These are phyloP conservation scores for Ogataea chonburiensis DNA, from an alignment of 805 yeast genomes.

Conservation along the genomic window DNA sequence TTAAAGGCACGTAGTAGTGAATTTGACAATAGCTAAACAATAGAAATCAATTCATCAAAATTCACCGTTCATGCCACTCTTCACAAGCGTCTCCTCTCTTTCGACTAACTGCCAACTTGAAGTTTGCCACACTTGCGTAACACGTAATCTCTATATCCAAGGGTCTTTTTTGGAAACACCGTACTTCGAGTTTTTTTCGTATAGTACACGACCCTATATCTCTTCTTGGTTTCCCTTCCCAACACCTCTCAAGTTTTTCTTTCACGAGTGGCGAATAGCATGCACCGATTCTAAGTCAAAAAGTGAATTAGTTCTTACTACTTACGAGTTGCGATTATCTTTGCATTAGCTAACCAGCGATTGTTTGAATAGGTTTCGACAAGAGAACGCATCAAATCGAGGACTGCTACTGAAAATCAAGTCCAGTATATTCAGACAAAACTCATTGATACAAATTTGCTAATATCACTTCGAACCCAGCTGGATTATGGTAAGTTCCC, in stretches of 20 bases:
- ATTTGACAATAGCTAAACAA: too few relatives aligned
- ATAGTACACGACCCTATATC: constrained; percentile 11
- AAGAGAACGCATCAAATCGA: too few relatives aligned
- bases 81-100: too few relatives aligned
- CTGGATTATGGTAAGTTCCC: constrained; percentile 5
- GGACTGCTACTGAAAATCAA: constrained; percentile 1
- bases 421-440: neutral
- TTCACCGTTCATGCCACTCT: too few relatives aligned
- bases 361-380: too few relatives aligned
- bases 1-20: constrained; percentile 3
- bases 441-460: neutral
- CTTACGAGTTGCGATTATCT: constrained; percentile 1
- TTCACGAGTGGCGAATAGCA: constrained; percentile 9
- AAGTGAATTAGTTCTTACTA: constrained; percentile 3
- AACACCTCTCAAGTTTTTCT: constrained; percentile 16
- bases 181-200: neutral
- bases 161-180: neutral
- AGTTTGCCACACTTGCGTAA: too few relatives aligned
- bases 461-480: neutral
- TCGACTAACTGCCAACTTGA: too few relatives aligned
- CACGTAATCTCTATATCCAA: neutral
- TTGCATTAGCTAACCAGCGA: too few relatives aligned
- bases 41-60: too few relatives aligned
- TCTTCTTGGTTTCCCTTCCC: constrained; percentile 7
- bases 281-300: constrained; percentile 10